Evolutionary conservation across 148 eudicot species (phyloP).

Genomic region (Cornus kousa): DNA sequence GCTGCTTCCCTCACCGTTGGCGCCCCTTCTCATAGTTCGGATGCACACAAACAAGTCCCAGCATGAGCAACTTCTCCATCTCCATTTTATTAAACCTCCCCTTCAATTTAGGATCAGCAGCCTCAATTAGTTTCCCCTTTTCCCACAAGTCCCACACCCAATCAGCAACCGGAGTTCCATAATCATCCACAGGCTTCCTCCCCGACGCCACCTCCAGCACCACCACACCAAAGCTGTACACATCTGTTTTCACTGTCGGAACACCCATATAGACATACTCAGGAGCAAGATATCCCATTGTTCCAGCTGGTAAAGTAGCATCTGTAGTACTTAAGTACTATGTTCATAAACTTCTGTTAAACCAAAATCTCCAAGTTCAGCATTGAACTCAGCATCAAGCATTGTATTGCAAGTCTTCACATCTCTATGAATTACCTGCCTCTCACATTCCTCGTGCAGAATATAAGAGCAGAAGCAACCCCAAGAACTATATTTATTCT

Average conservation of each 20-base stretch:
- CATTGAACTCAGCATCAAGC: conserved; percentile 54
- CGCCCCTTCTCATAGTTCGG: conserved; percentile 50
- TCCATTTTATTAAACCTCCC: conserved; percentile 46
- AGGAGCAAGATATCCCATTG: conserved; percentile 69
- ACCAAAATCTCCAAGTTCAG: conserved; percentile 73
- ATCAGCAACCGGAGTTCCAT: conserved; percentile 29
- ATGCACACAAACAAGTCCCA: conserved; percentile 59
- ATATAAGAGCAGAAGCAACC: conserved; percentile 53
- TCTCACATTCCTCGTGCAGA: conserved; percentile 64
- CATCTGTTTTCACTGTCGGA: conserved; percentile 60
- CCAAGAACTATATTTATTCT: conserved; percentile 52
- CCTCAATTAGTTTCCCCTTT: conserved; percentile 40
- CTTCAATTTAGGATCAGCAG: conserved; percentile 44
- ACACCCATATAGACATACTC: conserved; percentile 60
- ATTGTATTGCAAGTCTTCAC: conserved; percentile 64
- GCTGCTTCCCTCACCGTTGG: conserved; percentile 54
- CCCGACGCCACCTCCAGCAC: conserved; percentile 65
- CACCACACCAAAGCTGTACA: conserved; percentile 71
- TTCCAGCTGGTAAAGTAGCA: conserved; percentile 58
- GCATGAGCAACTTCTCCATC: conserved; percentile 54
- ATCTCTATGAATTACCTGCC: conserved; percentile 66
- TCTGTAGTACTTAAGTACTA: conserved; percentile 25
- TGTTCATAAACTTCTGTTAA: conserved; percentile 58
- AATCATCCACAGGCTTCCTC: conserved; percentile 42
- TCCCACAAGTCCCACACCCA: conserved; percentile 64